Evolutionary conservation across 192 early-diverging fungal genomes (phyloP).

Genomic region (Piromyces finnis): DNA sequence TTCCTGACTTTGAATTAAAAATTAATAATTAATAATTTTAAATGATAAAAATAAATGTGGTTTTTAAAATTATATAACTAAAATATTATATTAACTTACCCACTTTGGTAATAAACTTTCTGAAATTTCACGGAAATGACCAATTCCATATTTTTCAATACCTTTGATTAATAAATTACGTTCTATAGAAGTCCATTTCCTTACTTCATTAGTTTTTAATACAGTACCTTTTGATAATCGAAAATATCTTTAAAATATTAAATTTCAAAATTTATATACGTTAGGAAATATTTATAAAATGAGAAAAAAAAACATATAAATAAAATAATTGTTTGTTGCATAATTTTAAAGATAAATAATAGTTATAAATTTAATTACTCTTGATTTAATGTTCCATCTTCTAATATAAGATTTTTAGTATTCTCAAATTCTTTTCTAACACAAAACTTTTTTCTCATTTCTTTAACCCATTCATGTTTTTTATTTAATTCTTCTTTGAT

Average conservation of each 20-base stretch:
- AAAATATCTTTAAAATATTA: slow-evolving; percentile 32
- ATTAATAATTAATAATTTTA: not conserved
- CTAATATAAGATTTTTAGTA: slow-evolving; percentile 65
- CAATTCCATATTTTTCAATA: slow-evolving; percentile 67
- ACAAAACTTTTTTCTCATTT: slow-evolving; percentile 72
- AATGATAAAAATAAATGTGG: too few relatives aligned
- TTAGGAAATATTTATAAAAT: too few relatives aligned
- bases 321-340: too few relatives aligned
- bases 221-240: slow-evolving; percentile 50
- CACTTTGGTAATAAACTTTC: slow-evolving; percentile 56
- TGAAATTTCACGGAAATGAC: slow-evolving; percentile 73
- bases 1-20: slow-evolving; percentile 15
- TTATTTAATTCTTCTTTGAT: slow-evolving; percentile 17
- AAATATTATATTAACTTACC: slow-evolving; percentile 20
- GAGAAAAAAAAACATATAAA: too few relatives aligned
- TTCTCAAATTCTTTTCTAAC: slow-evolving; percentile 61
- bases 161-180: slow-evolving; percentile 52
- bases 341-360: too few relatives aligned
- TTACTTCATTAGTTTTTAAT: slow-evolving; percentile 23
- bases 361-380: slow-evolving; percentile 22
- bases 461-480: slow-evolving; percentile 61
- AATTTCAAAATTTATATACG: too few relatives aligned
- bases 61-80: too few relatives aligned
- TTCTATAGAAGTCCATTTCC: slow-evolving; percentile 77
- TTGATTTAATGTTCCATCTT: slow-evolving; percentile 73